Base-by-base conservation (phyloP, 192 early-diverging fungal species). In the Diversispora eburnea region DNA sequence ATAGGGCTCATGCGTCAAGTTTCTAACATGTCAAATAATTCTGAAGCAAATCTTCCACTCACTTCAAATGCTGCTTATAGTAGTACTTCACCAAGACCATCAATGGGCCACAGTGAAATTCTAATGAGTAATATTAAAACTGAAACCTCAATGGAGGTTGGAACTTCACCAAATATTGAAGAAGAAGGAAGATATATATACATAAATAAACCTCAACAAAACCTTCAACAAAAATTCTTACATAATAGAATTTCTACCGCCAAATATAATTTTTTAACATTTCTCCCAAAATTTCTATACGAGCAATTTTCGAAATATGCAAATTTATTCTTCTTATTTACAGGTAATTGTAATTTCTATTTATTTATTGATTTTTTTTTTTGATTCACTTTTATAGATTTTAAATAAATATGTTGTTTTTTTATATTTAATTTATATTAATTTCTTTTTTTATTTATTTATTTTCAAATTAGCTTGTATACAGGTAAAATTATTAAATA, bases 221-320 rank as follows among this genome's bases (percentile, higher is more conserved):
- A 99, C 74, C 81, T 78, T 8, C 83, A 88, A 59, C 82, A 84
- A 77, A 94, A 92, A 79, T 99, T 88, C 74, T 82, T 96, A 42
- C 92, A 96, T 82, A 99, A 99, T 78, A 81, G 86, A 22, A 91
- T 99, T 65, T 94, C 92, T 46, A 98, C 98, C 9, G 92, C 93
- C 72, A 99, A 99, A 82, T 99, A 99, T 86, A 97, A 92, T 76
- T 57, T 88, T 42, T 72, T 91, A n/a, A 94, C 95, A 10, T 99
- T 99, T 72, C 61, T 98, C 57, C 93, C 93, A 70, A 96, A 94
- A 84, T 98, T 98, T 77, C 84, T 99, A 58, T 91, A 90, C 67
- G 97, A 98, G 82, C 95, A 99, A 86, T 99, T 99, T 75, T 92
- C 91, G 57, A 96, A 96, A 83, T 98, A 98, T 83, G 98, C 98